These are phyloP conservation scores for Akanthomyces uredinophilus DNA, from an alignment of 2,329 filamentous ascomycete genomes.

Conservation along the genomic window DNA sequence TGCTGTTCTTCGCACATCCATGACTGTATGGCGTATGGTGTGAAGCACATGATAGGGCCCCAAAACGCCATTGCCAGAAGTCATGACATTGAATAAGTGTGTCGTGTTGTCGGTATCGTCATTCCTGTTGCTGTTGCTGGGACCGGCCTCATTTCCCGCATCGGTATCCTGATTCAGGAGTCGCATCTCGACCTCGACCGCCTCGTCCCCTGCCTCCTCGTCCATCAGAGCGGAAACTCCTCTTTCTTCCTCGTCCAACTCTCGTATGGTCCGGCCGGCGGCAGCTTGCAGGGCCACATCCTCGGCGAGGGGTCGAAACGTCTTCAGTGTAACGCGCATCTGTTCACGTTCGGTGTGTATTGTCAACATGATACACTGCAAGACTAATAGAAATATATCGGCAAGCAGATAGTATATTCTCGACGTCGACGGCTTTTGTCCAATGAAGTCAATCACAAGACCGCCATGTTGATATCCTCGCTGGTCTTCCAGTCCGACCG, in stretches of 20 bases:
- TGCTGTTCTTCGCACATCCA: slow-evolving; percentile 42
- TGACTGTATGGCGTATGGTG: slow-evolving; percentile 42
- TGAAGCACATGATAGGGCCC: slow-evolving; percentile 50
- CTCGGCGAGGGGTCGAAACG: slow-evolving; percentile 30
- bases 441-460: slow-evolving; percentile 62
- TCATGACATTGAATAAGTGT: slow-evolving; percentile 43
- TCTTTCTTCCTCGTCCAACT: slow-evolving; percentile 53
- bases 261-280: slow-evolving; percentile 35
- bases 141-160: slow-evolving; percentile 18
- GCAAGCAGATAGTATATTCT: slow-evolving; percentile 49
- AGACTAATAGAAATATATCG: slow-evolving; percentile 49
- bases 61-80: slow-evolving; percentile 50
- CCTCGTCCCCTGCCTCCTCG: slow-evolving; percentile 32
- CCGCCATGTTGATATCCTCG: slow-evolving; percentile 64
- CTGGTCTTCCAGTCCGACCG: slow-evolving; percentile 54
- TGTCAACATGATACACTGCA: slow-evolving; percentile 61
- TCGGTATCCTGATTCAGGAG: slow-evolving; percentile 25
- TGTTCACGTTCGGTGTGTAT: slow-evolving; percentile 57
- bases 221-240: slow-evolving; percentile 40
- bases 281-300: slow-evolving; percentile 25
- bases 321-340: slow-evolving; percentile 44
- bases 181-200: slow-evolving; percentile 43
- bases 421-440: slow-evolving; percentile 57
- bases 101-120: slow-evolving; percentile 30
- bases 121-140: slow-evolving; percentile 22